A percentile compares a stretch with the other conserved stretches of the same genome.
Conservation (phyloP, 768 basidiomycete genomes). For the Russula olivacea region DNA sequence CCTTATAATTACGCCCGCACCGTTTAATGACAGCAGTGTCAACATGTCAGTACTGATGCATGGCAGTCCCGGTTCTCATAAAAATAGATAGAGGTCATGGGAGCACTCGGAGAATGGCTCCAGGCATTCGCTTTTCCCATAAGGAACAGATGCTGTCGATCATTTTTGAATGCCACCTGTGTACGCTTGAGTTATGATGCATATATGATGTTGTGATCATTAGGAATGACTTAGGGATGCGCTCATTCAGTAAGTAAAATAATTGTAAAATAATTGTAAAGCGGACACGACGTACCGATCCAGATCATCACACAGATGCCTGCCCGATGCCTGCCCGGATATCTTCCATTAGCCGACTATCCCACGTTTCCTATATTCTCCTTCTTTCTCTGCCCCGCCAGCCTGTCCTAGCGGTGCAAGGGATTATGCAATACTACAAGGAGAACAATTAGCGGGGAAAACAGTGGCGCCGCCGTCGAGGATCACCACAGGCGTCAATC, state of each 20-base stretch:
- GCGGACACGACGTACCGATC: background rate
- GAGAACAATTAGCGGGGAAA: conserved; percentile 69
- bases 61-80: too few relatives aligned
- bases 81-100: too few relatives aligned
- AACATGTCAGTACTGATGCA: too few relatives aligned
- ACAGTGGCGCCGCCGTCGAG: conserved; percentile 54
- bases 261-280: too few relatives aligned
- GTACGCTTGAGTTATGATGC: background rate
- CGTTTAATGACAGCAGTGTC: too few relatives aligned
- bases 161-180: background rate
- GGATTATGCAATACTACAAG: conserved; percentile 90
- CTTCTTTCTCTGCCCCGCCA: conserved; percentile 28
- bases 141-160: background rate
- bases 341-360: conserved; percentile 14
- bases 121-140: too few relatives aligned
- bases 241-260: too few relatives aligned
- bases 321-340: conserved; percentile 1
- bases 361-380: conserved; percentile 59
- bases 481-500: conserved; percentile 74
- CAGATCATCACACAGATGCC: background rate
- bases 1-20: too few relatives aligned
- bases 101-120: too few relatives aligned
- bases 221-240: too few relatives aligned
- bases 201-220: background rate
- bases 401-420: conserved; percentile 46